Percentiles rank a stretch among this genome's conserved stretches.
phyloP scores from a whole-genome alignment of 2,329 filamentous ascomycete genomes.

The Fusarium sarcochroum region DNA sequence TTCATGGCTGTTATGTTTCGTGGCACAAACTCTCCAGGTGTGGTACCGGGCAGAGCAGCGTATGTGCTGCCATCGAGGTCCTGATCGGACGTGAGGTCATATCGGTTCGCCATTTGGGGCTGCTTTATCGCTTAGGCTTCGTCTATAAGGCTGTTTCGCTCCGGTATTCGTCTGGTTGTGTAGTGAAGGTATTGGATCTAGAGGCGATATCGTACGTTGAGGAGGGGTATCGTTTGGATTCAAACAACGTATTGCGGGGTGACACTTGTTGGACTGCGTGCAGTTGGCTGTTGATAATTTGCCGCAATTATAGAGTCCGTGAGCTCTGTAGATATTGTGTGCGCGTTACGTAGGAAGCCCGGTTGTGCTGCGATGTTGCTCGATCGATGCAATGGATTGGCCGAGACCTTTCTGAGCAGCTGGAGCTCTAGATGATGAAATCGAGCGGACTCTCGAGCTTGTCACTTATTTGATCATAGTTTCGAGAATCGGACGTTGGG shows the following conservation, averaged over 20 bases:
- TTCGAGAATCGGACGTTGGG: background rate
- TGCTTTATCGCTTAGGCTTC: background rate
- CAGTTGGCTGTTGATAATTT: background rate
- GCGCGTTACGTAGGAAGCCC: background rate
- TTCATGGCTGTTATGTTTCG: constrained; percentile 54
- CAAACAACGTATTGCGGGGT: constrained; percentile 32
- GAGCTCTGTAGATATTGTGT: background rate
- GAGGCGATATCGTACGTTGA: constrained; percentile 20
- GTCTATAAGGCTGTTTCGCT: too few relatives aligned
- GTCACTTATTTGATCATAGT: constrained; percentile 41
- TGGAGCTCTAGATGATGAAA: constrained; percentile 40
- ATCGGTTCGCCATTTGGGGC: constrained; percentile 48
- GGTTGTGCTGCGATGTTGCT: constrained; percentile 1
- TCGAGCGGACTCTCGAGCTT: constrained; percentile 35
- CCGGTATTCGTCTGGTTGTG: too few relatives aligned
- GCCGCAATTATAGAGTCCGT: background rate
- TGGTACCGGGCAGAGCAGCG: constrained; percentile 53
- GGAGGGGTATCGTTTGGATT: constrained; percentile 13
- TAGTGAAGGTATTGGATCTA: background rate
- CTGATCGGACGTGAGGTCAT: constrained; percentile 48
- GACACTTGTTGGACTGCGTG: constrained; percentile 14
- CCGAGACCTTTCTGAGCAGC: background rate
- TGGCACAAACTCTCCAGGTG: constrained; percentile 46
- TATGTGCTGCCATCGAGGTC: constrained; percentile 50
- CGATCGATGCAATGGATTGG: constrained; percentile 3